phyloP scores from a whole-genome alignment of 305 asterid species.

The Fraxinus xanthoxyloides region DNA sequence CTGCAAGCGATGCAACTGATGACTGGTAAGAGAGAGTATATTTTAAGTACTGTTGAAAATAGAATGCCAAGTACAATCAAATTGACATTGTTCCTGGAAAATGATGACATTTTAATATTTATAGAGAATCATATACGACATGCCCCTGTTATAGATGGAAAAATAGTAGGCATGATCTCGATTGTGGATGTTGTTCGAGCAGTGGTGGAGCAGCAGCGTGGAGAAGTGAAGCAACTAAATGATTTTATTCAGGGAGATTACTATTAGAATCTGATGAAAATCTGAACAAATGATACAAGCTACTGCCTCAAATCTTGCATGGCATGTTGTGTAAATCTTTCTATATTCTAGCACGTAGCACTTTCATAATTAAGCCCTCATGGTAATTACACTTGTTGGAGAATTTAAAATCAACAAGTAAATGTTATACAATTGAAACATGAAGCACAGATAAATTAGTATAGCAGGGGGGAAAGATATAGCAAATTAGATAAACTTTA shows the following conservation, averaged over 20 bases:
- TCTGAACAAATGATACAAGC: not conserved
- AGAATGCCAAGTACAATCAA: not conserved
- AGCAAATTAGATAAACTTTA: too few species aligned
- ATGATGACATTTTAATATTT: conserved; percentile 14
- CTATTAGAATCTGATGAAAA: conserved; percentile 32
- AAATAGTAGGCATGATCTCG: conserved; percentile 74
- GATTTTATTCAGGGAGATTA: conserved; percentile 63
- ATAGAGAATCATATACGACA: conserved; percentile 73
- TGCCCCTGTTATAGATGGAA: conserved; percentile 76
- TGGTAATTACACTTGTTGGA: too few species aligned
- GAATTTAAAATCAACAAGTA: too few species aligned
- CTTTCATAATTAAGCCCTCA: too few species aligned
- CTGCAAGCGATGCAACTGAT: conserved; percentile 77
- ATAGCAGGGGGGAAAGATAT: too few species aligned
- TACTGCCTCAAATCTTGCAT: not conserved
- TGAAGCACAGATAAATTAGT: too few species aligned
- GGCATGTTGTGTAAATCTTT: too few species aligned
- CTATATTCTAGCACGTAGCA: too few species aligned
- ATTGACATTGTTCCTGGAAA: not conserved
- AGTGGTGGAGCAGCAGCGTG: conserved; percentile 64
- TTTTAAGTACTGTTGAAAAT: not conserved
- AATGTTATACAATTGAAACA: too few species aligned
- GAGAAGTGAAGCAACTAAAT: conserved; percentile 61
- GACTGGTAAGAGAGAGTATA: conserved; percentile 48
- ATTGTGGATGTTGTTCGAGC: conserved; percentile 64